phyloP scores from a whole-genome alignment of 148 eudicot genomes.

The Salicornia ramosissima region DNA sequence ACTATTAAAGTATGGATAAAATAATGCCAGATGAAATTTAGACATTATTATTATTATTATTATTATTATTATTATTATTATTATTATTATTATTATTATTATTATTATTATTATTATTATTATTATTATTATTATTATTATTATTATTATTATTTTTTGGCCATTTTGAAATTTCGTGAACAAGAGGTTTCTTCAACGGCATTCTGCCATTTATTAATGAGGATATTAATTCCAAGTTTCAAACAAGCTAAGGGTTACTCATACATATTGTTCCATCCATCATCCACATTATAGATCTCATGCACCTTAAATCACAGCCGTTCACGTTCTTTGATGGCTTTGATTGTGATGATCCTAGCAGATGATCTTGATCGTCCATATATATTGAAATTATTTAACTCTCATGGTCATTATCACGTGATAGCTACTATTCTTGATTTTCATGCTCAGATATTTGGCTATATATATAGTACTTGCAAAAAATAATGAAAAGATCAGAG shows the following conservation, averaged over 20 bases:
- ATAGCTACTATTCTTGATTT: conserved; percentile 31
- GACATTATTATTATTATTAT: too few species aligned
- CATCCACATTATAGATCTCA: background rate
- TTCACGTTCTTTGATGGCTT: background rate
- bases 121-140: too few species aligned
- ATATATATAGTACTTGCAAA: conserved; percentile 22
- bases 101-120: too few species aligned
- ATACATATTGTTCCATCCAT: background rate
- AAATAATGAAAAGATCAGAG: background rate
- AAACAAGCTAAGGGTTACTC: background rate
- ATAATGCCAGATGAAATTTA: too few species aligned
- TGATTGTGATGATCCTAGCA: background rate
- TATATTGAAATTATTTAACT: too few species aligned
- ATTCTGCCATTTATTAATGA: conserved; percentile 27
- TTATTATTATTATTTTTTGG: too few species aligned
- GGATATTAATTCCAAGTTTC: conserved; percentile 15
- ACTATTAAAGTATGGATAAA: too few species aligned
- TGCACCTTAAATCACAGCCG: conserved; percentile 13
- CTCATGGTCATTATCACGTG: conserved; percentile 30
- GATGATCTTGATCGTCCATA: conserved; percentile 18
- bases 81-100: too few species aligned
- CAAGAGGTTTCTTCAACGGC: conserved; percentile 26
- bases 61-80: too few species aligned
- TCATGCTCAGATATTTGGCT: conserved; percentile 26
- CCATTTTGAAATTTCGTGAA: conserved; percentile 1